Evolutionary conservation across 2,329 filamentous ascomycete species (phyloP), one percentile per base, ranked within the genome.

Genomic region (Sporothrix globosa): DNA sequence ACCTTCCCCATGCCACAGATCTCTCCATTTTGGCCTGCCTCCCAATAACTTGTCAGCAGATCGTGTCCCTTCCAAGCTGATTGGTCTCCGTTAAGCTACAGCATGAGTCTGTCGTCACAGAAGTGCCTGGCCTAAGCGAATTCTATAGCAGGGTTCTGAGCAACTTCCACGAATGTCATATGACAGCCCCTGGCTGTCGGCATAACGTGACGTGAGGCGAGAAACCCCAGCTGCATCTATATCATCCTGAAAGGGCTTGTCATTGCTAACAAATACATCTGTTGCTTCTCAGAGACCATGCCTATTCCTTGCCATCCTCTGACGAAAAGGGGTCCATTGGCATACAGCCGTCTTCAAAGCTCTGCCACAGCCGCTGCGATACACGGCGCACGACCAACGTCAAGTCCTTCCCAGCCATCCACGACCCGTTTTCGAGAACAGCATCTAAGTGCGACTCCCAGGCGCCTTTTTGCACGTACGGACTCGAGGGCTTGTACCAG

Each of bases 321-420:
- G 44, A 48, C n/a, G 10, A 27, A 24, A 53, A 53, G 10, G 4
- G 24, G 9, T 53, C 21, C n/a, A 53, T 24, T 6, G 21, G n/a
- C n/a, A 13, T 10, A 9, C 10, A 21, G 19, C 21, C 50, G 50
- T 53, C 56, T 3, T 10, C 10, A 6, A 17, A 44, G 34, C 19
- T 41, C 34, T 61, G 34, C 34, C 56, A 21, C 34, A 44, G n/a
- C n/a, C 24, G n/a, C 19, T 21, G 7, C 3, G 56, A 24, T n/a
- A 48, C 41, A 3, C 21, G 21, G 13, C 60, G 60, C 41, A 30
- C n/a, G 3, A 63, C 9, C 41, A 63, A 41, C 5, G 41, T 63
- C 41, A 48, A 10, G n/a, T 63, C 44, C 11, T 30, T 46, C 6
- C 60, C 60, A 21, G 41, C 60, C 60, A 34, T 58, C 60, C 56